Percentiles rank a stretch among this genome's conserved stretches.
Conservation (phyloP, 768 basidiomycete genomes). For the Austroboletus eburneus region DNA sequence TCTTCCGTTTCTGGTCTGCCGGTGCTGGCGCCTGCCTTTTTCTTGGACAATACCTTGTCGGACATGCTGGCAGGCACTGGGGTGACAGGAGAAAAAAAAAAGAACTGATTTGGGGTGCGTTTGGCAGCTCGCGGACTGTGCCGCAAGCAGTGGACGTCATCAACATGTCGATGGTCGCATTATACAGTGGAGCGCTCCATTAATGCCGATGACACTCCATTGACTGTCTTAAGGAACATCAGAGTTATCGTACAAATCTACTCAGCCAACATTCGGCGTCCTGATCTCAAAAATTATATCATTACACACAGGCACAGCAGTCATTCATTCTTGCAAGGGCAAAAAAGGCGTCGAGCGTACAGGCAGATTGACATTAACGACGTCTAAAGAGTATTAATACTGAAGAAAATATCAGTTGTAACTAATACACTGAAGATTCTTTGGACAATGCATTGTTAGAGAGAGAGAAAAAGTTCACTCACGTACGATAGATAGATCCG, state of each 20-base stretch:
- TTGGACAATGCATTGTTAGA: conserved; percentile 18
- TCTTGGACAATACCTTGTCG: conserved; percentile 22
- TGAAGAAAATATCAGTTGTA: conserved; percentile 17
- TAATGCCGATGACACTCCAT: no score
- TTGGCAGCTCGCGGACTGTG: conserved; percentile 12
- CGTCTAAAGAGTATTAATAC: conserved; percentile 33
- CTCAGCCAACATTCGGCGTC: no score
- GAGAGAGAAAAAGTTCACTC: conserved; percentile 16
- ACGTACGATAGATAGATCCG: conserved; percentile 19
- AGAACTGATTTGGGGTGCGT: conserved; percentile 25
- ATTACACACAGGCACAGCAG: no score
- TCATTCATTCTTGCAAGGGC: no score
- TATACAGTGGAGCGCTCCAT: no score
- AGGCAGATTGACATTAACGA: conserved; percentile 27
- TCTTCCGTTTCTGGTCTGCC: conserved; percentile 16
- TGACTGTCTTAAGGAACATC: no score
- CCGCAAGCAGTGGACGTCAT: conserved; percentile 9
- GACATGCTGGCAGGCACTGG: conserved; percentile 21
- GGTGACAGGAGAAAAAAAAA: conserved; percentile 12
- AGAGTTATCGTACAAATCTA: no score
- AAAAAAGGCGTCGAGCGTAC: conserved; percentile 15
- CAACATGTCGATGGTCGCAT: no score
- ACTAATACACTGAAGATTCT: conserved; percentile 31
- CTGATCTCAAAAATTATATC: no score
- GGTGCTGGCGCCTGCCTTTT: conserved; percentile 17